A percentile compares a stretch with the other conserved stretches of the same genome.
phyloP scores from a whole-genome alignment of 2,329 filamentous ascomycete genomes.

The Metarhizium robertsii region DNA sequence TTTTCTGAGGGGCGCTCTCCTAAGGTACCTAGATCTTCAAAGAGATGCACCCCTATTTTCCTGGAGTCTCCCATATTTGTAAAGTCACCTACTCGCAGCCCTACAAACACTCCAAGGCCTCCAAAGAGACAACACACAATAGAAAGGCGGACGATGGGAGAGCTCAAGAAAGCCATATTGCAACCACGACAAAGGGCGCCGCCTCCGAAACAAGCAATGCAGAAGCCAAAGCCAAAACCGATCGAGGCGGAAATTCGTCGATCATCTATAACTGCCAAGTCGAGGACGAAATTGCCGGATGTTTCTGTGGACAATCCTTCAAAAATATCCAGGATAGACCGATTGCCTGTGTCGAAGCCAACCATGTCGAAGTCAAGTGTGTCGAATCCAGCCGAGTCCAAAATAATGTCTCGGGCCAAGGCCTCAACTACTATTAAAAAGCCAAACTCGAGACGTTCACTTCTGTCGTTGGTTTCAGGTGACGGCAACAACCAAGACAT shows the following conservation, averaged over 20 bases:
- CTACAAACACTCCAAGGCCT: neutral
- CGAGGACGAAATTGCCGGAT: neutral
- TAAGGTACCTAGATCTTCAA: constrained; percentile 4
- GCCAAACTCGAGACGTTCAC: constrained; percentile 1
- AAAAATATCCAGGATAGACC: neutral
- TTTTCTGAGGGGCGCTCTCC: neutral
- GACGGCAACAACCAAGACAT: neutral
- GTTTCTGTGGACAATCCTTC: neutral
- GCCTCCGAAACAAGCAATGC: neutral
- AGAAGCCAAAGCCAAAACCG: neutral
- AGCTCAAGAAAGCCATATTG: constrained; percentile 6
- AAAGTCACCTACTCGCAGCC: neutral
- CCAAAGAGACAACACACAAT: neutral
- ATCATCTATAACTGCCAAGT: neutral
- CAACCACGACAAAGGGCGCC: constrained; percentile 1
- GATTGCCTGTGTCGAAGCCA: neutral
- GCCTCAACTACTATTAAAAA: neutral
- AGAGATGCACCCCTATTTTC: constrained; percentile 7
- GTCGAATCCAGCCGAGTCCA: neutral
- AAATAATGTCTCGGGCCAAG: neutral
- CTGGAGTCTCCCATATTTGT: neutral
- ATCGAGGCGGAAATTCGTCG: neutral
- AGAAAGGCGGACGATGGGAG: constrained; percentile 6
- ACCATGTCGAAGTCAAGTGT: neutral
- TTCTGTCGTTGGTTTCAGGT: constrained; percentile 1